Base-by-base conservation (phyloP, 805 yeast species). In the Spathaspora boniae region DNA sequence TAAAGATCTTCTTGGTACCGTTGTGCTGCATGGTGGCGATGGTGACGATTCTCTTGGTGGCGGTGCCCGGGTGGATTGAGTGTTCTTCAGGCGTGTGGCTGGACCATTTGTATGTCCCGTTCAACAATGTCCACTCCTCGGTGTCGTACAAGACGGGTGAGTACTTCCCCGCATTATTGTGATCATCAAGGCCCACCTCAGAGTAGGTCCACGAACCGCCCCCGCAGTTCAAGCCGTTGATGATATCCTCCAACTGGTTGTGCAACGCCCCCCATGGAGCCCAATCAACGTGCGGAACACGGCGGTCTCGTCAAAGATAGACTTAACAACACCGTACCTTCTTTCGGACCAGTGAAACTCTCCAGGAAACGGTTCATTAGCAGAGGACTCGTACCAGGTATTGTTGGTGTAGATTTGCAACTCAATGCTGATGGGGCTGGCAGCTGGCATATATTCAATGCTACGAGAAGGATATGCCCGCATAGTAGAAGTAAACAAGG, bases 41-140 rank as follows among this genome's bases (percentile, higher is more conserved):
- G 3, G 67, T 60, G 2, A 64, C 66, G 12, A 69, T 62, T 40
- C 78, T 53, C 6, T 52, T 50, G 19, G 50, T 54, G 2, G 58
- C 68, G 0, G 76, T 76, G 44, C 72, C 78, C 72, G 77, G 71
- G 5, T 74, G 76, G 29, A 45, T 56, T 22, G 51, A 50, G 2
- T 61, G 62, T 6, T 15, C 28, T n/a, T 46, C 41, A 2, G 64
- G 58, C 4, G 50, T 51, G 7, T 45, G 41, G 34, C 62, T 50
- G 20, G 57, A 43, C 64, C 62, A 58, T 26, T 36, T 42, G 9
- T 59, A 54, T 4, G 40, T 38, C 4, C 53, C 47, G 6, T 41
- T 38, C 8, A 57, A 16, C 16, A 54, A 40, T 14, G 46, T 37
- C 61, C 60, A 58, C 18, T 53, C 54, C 3, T 26, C 32, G 4